A percentile compares a stretch with the other conserved stretches of the same genome.
Conservation (phyloP, 176 grass and related monocot species). For the Sorghum bicolor region DNA sequence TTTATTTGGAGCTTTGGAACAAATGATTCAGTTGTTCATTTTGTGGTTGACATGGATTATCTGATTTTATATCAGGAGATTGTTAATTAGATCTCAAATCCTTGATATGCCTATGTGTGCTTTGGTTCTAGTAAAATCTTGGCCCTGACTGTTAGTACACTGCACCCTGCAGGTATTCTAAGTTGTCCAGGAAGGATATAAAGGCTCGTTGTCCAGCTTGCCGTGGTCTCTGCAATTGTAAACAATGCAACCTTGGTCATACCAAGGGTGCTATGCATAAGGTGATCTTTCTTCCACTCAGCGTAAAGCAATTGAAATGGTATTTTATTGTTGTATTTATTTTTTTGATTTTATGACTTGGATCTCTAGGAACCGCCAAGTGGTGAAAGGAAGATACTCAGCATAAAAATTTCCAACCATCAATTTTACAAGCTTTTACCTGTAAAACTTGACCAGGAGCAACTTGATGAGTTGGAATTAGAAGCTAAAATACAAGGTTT, state of each 20-base stretch:
- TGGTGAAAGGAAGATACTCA: constrained; percentile 42
- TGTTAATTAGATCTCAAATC: neutral
- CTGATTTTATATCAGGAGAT: neutral
- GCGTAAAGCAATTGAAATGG: neutral
- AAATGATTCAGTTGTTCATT: neutral
- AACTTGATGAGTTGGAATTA: constrained; percentile 89
- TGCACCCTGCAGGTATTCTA: constrained; percentile 62
- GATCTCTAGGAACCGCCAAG: constrained; percentile 47
- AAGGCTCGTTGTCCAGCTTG: constrained; percentile 75
- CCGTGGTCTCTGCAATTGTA: constrained; percentile 65
- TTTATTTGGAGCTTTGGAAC: neutral
- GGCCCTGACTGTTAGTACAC: constrained; percentile 15
- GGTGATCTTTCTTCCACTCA: constrained; percentile 36
- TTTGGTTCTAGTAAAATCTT: constrained; percentile 25
- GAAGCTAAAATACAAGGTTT: constrained; percentile 92
- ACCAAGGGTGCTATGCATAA: constrained; percentile 41
- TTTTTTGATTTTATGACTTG: constrained; percentile 26
- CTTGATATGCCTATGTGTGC: constrained; percentile 1
- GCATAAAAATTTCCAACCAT: constrained; percentile 68
- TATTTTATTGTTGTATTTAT: constrained; percentile 18
- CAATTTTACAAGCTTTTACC: constrained; percentile 85
- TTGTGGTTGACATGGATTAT: neutral
- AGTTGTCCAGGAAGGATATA: constrained; percentile 71
- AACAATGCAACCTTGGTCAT: constrained; percentile 43
- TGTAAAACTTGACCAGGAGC: constrained; percentile 68